Evolutionary conservation across 192 early-diverging fungal genomes (phyloP).

Genomic region (Funneliformis geosporum): DNA sequence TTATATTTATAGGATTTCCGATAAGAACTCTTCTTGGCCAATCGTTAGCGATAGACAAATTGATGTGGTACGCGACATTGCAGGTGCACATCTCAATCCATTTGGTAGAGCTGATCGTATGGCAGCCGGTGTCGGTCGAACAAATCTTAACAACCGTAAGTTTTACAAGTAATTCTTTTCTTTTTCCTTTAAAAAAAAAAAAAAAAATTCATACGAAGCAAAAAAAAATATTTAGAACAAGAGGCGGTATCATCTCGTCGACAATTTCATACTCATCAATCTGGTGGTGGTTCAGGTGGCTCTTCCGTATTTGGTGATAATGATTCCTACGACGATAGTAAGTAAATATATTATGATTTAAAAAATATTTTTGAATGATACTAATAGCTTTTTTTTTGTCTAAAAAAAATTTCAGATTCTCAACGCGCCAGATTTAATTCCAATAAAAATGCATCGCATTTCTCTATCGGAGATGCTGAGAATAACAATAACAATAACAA

Average conservation of each 20-base stretch:
- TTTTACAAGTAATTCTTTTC: not conserved
- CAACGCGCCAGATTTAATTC: not conserved
- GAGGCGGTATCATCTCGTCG: not conserved
- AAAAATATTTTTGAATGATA: not conserved
- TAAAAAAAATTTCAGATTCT: no score
- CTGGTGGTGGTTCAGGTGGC: slow-evolving; percentile 33
- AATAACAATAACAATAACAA: no score
- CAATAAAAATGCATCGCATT: slow-evolving; percentile 29
- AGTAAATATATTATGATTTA: not conserved
- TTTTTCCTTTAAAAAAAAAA: not conserved
- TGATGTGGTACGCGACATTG: slow-evolving; percentile 37
- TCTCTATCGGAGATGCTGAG: slow-evolving; percentile 22
- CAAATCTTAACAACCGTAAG: slow-evolving; percentile 13
- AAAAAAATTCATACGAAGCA: not conserved
- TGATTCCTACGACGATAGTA: not conserved
- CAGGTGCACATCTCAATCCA: slow-evolving; percentile 41
- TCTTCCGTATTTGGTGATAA: slow-evolving; percentile 18
- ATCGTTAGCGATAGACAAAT: slow-evolving; percentile 43
- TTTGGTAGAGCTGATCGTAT: slow-evolving; percentile 34
- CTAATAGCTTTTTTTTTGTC: not conserved
- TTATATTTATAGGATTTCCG: slow-evolving; percentile 10
- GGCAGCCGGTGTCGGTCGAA: slow-evolving; percentile 27
- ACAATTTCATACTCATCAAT: slow-evolving; percentile 30
- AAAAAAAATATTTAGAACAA: not conserved
- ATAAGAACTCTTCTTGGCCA: slow-evolving; percentile 41